phyloP scores from a whole-genome alignment of 805 yeast genomes.

The Kluyveromyces aestuarii region DNA sequence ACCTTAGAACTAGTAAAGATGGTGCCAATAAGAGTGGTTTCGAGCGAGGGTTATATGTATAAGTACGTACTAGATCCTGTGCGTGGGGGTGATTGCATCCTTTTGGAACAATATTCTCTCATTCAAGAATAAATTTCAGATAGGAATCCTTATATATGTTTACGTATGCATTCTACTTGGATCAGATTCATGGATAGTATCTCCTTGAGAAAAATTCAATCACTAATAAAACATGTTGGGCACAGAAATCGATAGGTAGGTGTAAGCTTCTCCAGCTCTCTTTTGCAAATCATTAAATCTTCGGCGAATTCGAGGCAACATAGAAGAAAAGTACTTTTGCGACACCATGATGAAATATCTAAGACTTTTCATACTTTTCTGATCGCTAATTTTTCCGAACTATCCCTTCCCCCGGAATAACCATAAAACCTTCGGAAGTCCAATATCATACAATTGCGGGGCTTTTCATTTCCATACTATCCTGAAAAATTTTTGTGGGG shows the following conservation, averaged over 20 bases:
- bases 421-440: background rate
- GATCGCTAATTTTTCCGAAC: too few species aligned
- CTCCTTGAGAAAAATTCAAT: background rate
- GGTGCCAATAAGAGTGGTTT: constrained; percentile 51
- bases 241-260: too few species aligned
- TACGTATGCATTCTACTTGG: background rate
- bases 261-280: too few species aligned
- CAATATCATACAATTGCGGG: background rate
- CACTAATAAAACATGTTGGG: background rate
- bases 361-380: too few species aligned
- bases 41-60: constrained; percentile 72
- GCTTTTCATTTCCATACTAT: background rate
- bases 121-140: constrained; percentile 7
- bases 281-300: too few species aligned
- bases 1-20: constrained; percentile 24
- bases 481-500: background rate
- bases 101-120: constrained; percentile 62
- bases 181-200: background rate
- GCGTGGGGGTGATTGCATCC: constrained; percentile 86
- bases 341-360: too few species aligned
- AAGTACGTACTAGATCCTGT: constrained; percentile 78
- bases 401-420: background rate
- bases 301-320: too few species aligned
- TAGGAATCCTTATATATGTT: background rate
- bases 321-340: too few species aligned